Percentiles rank a stretch among this genome's conserved stretches.
Evolutionary conservation across 108 stramenopile species (phyloP).

Genomic region (Cyclotella cryptica): DNA sequence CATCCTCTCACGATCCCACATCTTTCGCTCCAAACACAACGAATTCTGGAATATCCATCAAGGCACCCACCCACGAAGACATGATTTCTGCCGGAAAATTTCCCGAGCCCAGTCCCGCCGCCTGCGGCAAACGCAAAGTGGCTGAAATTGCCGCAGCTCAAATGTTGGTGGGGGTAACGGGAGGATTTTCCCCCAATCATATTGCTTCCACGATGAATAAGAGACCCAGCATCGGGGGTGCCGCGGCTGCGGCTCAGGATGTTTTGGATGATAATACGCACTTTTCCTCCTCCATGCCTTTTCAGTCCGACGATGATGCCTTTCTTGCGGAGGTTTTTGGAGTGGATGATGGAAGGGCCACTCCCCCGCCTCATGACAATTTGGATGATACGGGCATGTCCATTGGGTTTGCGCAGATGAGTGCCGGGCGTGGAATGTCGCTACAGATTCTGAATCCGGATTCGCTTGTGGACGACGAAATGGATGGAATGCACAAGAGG

Average conservation of each 20-base stretch:
- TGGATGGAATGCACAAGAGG: constrained; percentile 22
- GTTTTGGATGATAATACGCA: background rate
- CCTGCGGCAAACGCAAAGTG: constrained; percentile 85
- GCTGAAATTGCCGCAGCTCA: constrained; percentile 87
- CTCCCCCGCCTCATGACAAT: constrained; percentile 18
- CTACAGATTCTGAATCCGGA: constrained; percentile 92
- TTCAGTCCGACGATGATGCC: constrained; percentile 14
- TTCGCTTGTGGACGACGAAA: constrained; percentile 55
- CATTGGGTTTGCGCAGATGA: background rate
- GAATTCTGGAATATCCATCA: constrained; percentile 52
- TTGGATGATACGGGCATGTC: background rate
- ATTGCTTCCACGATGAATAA: constrained; percentile 13
- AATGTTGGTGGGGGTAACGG: constrained; percentile 82
- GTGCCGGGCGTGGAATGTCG: constrained; percentile 50
- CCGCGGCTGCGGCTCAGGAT: constrained; percentile 5
- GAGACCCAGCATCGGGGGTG: constrained; percentile 13
- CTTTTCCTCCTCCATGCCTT: background rate
- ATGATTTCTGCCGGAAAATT: constrained; percentile 60
- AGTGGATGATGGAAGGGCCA: constrained; percentile 31
- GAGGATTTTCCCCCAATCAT: constrained; percentile 11
- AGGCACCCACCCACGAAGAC: constrained; percentile 68
- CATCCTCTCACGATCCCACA: background rate
- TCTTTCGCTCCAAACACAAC: constrained; percentile 11
- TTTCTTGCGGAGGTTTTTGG: constrained; percentile 4
- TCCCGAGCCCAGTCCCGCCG: constrained; percentile 89